These are phyloP conservation scores for Blakeslea trispora DNA, from an alignment of 371 early-diverging fungal species.

Conservation along the genomic window DNA sequence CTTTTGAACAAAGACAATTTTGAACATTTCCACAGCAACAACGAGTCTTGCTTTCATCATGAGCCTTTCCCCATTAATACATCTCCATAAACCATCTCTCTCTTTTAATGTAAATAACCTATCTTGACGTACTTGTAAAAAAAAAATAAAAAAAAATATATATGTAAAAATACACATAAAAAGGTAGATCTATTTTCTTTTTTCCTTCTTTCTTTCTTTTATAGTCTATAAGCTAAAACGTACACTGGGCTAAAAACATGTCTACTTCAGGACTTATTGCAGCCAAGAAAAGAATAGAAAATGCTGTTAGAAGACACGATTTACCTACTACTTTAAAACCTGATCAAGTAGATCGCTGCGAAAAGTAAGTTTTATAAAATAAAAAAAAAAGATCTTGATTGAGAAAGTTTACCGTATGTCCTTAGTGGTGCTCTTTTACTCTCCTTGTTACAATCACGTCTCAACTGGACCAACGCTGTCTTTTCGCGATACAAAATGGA, in stretches of 20 bases:
- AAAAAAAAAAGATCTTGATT: background rate
- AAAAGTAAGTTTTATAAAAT: slow-evolving; percentile 16
- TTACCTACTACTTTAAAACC: slow-evolving; percentile 21
- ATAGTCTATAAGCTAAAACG: no score
- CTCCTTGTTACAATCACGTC: slow-evolving; percentile 47
- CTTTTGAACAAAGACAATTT: background rate
- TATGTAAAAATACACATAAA: no score
- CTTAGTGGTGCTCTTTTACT: slow-evolving; percentile 35
- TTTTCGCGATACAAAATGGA: slow-evolving; percentile 46
- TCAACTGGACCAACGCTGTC: slow-evolving; percentile 41
- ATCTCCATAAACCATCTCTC: no score
- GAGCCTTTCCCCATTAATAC: slow-evolving; percentile 9
- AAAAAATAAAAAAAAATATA: background rate
- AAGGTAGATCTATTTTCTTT: no score
- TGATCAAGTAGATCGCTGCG: background rate
- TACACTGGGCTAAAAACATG: no score
- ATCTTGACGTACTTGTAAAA: no score
- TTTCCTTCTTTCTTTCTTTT: slow-evolving; percentile 2
- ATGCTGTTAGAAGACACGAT: slow-evolving; percentile 18
- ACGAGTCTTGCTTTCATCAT: slow-evolving; percentile 18
- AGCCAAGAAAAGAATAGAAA: slow-evolving; percentile 33
- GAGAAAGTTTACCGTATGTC: background rate
- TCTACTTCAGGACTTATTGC: slow-evolving; percentile 34
- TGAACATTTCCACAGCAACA: background rate
- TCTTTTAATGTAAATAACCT: no score